Evolutionary conservation across 805 yeast genomes (phyloP), one percentile per base, ranked within the genome.

Genomic region (Wickerhamiella azyma): DNA sequence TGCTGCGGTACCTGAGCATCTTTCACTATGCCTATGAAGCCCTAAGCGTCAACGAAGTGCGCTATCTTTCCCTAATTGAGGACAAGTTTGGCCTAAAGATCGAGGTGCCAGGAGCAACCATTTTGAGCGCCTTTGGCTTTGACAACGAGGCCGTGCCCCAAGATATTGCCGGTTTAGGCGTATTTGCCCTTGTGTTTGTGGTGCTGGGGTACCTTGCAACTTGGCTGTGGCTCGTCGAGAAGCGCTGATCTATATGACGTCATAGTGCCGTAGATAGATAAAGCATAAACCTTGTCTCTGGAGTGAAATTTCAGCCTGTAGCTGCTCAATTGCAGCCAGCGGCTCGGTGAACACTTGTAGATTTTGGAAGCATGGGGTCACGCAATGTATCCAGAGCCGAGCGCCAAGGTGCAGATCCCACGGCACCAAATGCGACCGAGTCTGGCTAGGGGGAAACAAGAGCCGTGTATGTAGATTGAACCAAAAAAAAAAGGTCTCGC

Each of bases 21-120:
- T 92, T 89, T 71, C 97, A 92, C 62, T 92, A 86, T 59, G 96
- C 95, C 0, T 92, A 89, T 60, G 98, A 92, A 60, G 85, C 96
- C 0, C 67, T 92, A 52, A 72, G 86, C 2, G 88, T 92, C 46
- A 92, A 92, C 62, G 98, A 92, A 60, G 97, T 89, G 9, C 82
- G 80, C 57, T 83, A 85, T 30, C 70, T 92, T 59, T 78, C 85
- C 11, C 69, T 92, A 55, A 77, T 76, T 52, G 98, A 92, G 60
- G 79, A 77, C 59, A 92, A 92, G 64, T 89, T 81, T 58, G 98
- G 98, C 0, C 71, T 92, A 37, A 82, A 88, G 39, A 89, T 92
- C 55, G 95, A 86, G 62, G 94, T 92, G 13, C 98, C 98, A 0
- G 98, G 98, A 9, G 97, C 98, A 2, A 94, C 94, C 1, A 92